phyloP scores from a whole-genome alignment of 1,284 basidiomycete genomes.

The Cryptococcus sp. region DNA sequence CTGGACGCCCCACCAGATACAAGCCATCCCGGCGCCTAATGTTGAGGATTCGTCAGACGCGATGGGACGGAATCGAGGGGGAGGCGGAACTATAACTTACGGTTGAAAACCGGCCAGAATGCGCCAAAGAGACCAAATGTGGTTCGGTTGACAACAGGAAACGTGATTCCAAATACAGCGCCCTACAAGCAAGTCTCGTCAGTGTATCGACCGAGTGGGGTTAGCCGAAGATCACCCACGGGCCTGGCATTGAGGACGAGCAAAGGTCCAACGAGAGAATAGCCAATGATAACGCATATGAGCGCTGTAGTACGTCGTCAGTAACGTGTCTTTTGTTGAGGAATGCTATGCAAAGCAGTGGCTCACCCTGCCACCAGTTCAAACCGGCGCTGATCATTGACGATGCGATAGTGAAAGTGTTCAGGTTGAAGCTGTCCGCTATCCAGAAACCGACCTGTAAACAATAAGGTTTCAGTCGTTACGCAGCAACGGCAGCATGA shows the following conservation, averaged over 20 bases:
- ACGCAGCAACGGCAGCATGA: not conserved
- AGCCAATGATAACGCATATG: slow-evolving; percentile 70
- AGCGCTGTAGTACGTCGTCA: slow-evolving; percentile 48
- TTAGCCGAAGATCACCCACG: slow-evolving; percentile 52
- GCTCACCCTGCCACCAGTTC: slow-evolving; percentile 71
- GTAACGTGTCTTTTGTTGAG: too few relatives aligned
- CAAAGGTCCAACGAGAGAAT: slow-evolving; percentile 70
- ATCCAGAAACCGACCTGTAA: slow-evolving; percentile 63
- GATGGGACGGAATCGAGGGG: not conserved
- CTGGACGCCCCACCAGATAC: slow-evolving; percentile 78
- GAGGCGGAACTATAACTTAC: slow-evolving; percentile 52
- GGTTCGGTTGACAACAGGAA: slow-evolving; percentile 72
- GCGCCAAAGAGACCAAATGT: slow-evolving; percentile 71
- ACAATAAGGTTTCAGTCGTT: not conserved
- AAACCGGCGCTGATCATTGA: slow-evolving; percentile 74
- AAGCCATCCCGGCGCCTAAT: slow-evolving; percentile 43
- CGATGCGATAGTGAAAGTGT: slow-evolving; percentile 62
- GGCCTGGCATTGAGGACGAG: slow-evolving; percentile 78
- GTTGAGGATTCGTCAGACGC: not conserved
- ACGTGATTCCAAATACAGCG: slow-evolving; percentile 75
- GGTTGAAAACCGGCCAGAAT: slow-evolving; percentile 79
- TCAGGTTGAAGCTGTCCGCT: slow-evolving; percentile 77
- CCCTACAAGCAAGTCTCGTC: slow-evolving; percentile 13
- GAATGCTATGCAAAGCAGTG: not conserved
- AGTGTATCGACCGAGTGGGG: too few relatives aligned